Base-by-base conservation (phyloP, 2,329 filamentous ascomycete genomes). In the Botrytis fabae region DNA sequence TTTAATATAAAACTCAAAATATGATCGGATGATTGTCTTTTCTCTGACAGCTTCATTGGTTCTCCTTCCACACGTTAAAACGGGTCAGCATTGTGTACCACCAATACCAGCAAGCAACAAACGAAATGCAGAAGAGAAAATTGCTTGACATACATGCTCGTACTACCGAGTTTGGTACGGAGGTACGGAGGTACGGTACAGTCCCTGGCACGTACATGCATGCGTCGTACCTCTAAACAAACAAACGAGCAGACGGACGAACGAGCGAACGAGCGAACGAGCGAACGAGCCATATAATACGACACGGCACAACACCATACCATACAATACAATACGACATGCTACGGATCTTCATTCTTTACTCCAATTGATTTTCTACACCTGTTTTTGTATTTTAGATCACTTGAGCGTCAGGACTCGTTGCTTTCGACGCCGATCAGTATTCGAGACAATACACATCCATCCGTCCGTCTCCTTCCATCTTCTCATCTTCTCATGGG, bases 301-400 rank as follows among this genome's bases (percentile, higher is more conserved):
- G 38, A 38, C 7, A 8, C 38, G 38, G 38, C 38, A 38, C 38
- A 38, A 38, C 9, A 38, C 38, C 7, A 38, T 1, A 38, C 38
- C 9, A 38, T 9, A 38, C 38, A 9, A 38, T 9, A 38, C 60
- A 38, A 62, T 18, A 62, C 60, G 25, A 25, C 5, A 51, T 48
- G 46, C 10, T 48, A 40, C 59, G 12, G 59, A 18, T 62, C 60
- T 28, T 62, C 60, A 20, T 32, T 38, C 48, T 40, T 38, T 38
- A 42, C 35, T 69, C 65, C 65, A 59, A 69, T 69, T 69, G 48
- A 57, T 57, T 69, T 32, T 42, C 22, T 25, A 69, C 65, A 69
- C 48, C 65, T 69, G 65, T 69, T 57, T 38, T n/a, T 35, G 20
- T 46, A 46, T 64, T 46, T 32, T 32, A 54, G 51, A 54, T 54